Evolutionary conservation across 345 rosid species (phyloP), one percentile per base, ranked within the genome.

Genomic region (Triadica sebifera): DNA sequence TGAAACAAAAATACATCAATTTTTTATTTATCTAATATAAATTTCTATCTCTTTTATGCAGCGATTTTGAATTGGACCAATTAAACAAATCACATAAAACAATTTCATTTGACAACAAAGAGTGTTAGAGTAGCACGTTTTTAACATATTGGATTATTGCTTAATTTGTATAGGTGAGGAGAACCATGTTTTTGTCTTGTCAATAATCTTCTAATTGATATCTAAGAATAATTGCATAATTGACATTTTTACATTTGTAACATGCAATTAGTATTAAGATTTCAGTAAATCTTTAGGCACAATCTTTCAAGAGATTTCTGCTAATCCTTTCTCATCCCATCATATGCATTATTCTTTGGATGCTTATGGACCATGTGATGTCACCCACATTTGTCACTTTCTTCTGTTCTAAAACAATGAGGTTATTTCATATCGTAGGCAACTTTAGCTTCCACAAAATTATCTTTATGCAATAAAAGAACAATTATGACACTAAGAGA

Each of bases 281-380:
- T 29, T 29, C 34, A 29, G 29, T 29, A 29, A 61, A 61, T 34
- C 37, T 39, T n/a, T 12, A 63, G 56, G 19, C 8, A 17, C 7
- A 4, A 61, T 52, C 63, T 59, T 51, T 34, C 3, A 1, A 12
- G n/a, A 56, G 68, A 52, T 60, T 52, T 6, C 65, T 38, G 55
- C 68, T 38, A 24, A 69, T 56, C 38, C 24, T 12, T 20, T 4
- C 12, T 69, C 57, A 61, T 56, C 22, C 13, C 6, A 12, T n/a
- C 4, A 61, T 17, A 20, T 10, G 8, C 17, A 29, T 39, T 37
- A 46, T n/a, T 15, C 15, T 50, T 51, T 51, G 53, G 74, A 55
- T 39, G 63, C 9, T 52, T 45, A 43, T 64, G n/a, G 75, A 77
- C 12, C 24, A 34, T 65, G 73, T 65, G 69, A 69, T 51, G 69